phyloP scores from a whole-genome alignment of 345 rosid species.

The Carallia pectinifolia region DNA sequence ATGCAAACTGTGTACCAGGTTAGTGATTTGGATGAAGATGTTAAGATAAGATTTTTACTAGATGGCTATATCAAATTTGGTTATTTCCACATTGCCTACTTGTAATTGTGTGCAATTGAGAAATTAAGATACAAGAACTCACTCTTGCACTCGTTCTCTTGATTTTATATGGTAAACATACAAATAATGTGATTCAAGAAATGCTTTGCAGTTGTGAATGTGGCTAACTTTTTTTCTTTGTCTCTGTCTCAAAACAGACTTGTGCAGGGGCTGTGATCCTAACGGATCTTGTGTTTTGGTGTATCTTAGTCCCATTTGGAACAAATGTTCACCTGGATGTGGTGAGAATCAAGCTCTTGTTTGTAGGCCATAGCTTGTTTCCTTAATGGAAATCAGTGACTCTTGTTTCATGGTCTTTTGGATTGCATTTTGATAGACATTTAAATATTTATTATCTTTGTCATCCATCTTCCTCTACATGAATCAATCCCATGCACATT shows the following conservation, averaged over 20 bases:
- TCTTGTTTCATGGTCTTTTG: not conserved
- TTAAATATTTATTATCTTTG: too few relatives aligned
- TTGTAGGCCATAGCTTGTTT: not conserved
- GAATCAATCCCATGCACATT: too few relatives aligned
- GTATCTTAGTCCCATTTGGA: constrained; percentile 62
- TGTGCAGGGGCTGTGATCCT: constrained; percentile 79
- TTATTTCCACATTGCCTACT: not conserved
- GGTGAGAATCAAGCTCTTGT: constrained; percentile 38
- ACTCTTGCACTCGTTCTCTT: too few relatives aligned
- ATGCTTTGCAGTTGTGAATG: not conserved
- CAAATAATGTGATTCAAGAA: not conserved
- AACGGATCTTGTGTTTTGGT: constrained; percentile 77
- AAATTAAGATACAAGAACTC: too few relatives aligned
- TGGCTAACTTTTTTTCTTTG: constrained; percentile 1
- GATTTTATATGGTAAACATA: too few relatives aligned
- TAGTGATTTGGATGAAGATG: not conserved
- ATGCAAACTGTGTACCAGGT: constrained; percentile 81
- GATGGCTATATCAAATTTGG: not conserved
- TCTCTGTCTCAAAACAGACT: constrained; percentile 38
- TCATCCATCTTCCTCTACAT: too few relatives aligned
- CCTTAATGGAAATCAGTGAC: not conserved
- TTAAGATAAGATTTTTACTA: not conserved
- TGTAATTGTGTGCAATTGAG: not conserved
- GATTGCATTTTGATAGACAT: not conserved
- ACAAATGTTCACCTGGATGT: constrained; percentile 52